Evolutionary conservation across 495 filamentous ascomycete genomes (phyloP).

Genomic region (Sordaria brevicollis): DNA sequence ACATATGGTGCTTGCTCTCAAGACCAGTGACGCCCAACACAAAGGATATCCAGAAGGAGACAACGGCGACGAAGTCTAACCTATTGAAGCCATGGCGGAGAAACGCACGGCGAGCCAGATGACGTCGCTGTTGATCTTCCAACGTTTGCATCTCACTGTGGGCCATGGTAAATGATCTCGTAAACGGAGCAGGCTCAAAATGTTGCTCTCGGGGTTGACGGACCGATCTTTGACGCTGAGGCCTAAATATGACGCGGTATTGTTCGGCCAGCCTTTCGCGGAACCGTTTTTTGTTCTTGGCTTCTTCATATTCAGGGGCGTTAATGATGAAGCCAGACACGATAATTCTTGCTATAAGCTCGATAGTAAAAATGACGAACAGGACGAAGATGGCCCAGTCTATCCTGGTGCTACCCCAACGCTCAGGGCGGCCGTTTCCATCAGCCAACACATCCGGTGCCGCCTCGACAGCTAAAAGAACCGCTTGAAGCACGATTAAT

Average conservation of each 20-base stretch:
- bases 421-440: slow-evolving; percentile 31
- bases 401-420: slow-evolving; percentile 58
- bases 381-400: slow-evolving; percentile 74
- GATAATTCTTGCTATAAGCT: slow-evolving; percentile 69
- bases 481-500: slow-evolving; percentile 78
- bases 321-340: slow-evolving; percentile 92
- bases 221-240: slow-evolving; percentile 59
- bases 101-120: slow-evolving; percentile 85
- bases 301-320: slow-evolving; percentile 72
- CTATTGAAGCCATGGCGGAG: slow-evolving; percentile 92
- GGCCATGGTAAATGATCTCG: slow-evolving; percentile 69
- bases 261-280: slow-evolving; percentile 64
- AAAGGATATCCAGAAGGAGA: slow-evolving; percentile 91
- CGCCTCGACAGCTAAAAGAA: slow-evolving; percentile 76
- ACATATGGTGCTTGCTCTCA: slow-evolving; percentile 59
- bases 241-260: slow-evolving; percentile 65
- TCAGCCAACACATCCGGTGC: slow-evolving; percentile 53
- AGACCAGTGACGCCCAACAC: slow-evolving; percentile 55
- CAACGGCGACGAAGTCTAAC: slow-evolving; percentile 89
- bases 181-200: slow-evolving; percentile 56
- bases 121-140: slow-evolving; percentile 70
- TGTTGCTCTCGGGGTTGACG: slow-evolving; percentile 28
- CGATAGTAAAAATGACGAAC: slow-evolving; percentile 85
- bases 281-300: slow-evolving; percentile 59
- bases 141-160: slow-evolving; percentile 43